Evolutionary conservation across 345 rosid genomes (phyloP).

Genomic region (Durio zibethinus): DNA sequence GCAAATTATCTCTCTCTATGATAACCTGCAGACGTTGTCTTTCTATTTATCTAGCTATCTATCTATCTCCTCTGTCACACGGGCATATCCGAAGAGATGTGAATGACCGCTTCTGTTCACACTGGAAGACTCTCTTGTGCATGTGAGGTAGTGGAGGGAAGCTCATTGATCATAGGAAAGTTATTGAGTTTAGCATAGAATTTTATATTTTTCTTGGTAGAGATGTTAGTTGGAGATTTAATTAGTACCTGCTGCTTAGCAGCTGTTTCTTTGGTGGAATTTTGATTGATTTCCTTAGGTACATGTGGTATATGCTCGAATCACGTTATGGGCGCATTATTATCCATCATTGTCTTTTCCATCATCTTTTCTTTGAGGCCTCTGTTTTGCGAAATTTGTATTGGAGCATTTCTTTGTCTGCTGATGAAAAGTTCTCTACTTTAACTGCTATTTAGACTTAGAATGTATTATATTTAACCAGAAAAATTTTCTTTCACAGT

Average conservation of each 20-base stretch:
- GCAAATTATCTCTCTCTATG: not conserved
- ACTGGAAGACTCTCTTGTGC: not conserved
- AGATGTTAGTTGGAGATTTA: not conserved
- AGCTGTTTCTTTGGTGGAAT: conserved; percentile 1
- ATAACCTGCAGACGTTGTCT: not conserved
- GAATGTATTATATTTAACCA: not conserved
- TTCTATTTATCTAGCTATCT: not conserved
- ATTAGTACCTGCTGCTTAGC: not conserved
- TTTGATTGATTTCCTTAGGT: not conserved
- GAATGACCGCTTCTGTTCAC: not conserved
- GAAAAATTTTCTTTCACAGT: not conserved
- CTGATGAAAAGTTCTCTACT: not conserved
- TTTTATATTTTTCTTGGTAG: conserved; percentile 3
- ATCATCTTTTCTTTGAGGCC: not conserved
- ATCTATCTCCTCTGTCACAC: not conserved
- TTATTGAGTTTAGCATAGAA: not conserved
- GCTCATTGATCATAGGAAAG: not conserved
- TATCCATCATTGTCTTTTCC: not conserved
- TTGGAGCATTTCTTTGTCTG: not conserved
- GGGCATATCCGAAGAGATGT: not conserved
- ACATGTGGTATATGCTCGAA: not conserved
- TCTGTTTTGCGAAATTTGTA: not conserved
- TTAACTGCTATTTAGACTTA: not conserved
- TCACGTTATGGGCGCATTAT: not conserved
- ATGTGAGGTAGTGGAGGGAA: not conserved